Conservation (phyloP, 305 asterid species). For the Caryopteris hybrid region DNA sequence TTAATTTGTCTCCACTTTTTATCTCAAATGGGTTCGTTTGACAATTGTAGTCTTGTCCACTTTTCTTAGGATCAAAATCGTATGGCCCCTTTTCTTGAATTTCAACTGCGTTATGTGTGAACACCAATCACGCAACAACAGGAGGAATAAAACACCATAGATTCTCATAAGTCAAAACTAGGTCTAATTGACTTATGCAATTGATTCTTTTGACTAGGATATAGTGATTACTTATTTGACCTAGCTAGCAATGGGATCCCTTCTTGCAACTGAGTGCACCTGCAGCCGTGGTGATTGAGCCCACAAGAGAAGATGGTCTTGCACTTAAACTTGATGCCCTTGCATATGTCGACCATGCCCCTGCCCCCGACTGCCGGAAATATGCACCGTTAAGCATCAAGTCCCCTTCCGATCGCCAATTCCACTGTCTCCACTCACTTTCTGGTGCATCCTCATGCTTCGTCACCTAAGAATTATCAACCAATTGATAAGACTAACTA, state of each 20-base stretch:
- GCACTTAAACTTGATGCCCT: conserved; percentile 74
- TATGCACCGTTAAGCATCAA: conserved; percentile 63
- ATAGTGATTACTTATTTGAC: background rate
- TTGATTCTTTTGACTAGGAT: background rate
- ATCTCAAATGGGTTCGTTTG: background rate
- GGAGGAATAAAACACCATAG: background rate
- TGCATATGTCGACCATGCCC: conserved; percentile 41
- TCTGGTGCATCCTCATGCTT: conserved; percentile 69
- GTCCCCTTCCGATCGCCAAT: conserved; percentile 68
- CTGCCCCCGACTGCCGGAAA: conserved; percentile 59
- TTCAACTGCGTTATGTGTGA: background rate
- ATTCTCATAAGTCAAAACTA: conserved; percentile 5
- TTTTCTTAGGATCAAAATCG: background rate
- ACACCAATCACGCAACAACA: conserved; percentile 31
- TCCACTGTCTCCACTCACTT: conserved; percentile 55
- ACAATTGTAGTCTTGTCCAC: background rate
- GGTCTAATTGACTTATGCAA: background rate
- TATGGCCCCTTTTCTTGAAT: conserved; percentile 9
- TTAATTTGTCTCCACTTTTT: background rate
- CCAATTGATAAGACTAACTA: background rate
- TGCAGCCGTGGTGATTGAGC: conserved; percentile 47
- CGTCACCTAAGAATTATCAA: conserved; percentile 33
- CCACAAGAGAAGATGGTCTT: conserved; percentile 61
- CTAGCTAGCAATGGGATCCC: conserved; percentile 47
- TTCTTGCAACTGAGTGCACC: conserved; percentile 59